Percentiles rank a stretch among this genome's conserved stretches.
Evolutionary conservation across 108 stramenopile genomes (phyloP).

Genomic region (Thalassiosira profunda): DNA sequence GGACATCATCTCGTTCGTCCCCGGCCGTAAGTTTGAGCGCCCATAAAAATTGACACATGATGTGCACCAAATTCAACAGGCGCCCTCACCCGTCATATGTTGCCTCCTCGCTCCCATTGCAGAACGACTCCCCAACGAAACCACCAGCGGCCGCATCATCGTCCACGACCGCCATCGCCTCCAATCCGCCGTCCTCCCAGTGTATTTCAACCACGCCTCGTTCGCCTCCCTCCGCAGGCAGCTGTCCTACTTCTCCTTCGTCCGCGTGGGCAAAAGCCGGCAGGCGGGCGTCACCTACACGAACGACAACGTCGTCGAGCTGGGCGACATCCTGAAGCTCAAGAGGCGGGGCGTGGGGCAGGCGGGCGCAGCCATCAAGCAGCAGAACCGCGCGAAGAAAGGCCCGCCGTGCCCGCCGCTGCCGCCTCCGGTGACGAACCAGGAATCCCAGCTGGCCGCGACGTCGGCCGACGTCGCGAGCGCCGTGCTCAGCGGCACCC

Average conservation of each 20-base stretch:
- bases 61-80: conserved; percentile 16
- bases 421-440: neutral
- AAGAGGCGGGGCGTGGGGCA: conserved; percentile 49
- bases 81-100: too few species aligned
- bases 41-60: neutral
- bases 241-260: conserved; percentile 86
- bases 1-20: conserved; percentile 70
- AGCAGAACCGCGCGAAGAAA: neutral
- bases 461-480: conserved; percentile 15
- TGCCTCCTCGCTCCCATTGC: too few species aligned
- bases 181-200: conserved; percentile 73
- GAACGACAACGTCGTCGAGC: conserved; percentile 72
- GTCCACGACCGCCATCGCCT: conserved; percentile 83
- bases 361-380: conserved; percentile 4
- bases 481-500: conserved; percentile 13
- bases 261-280: conserved; percentile 75
- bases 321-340: conserved; percentile 79
- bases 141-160: conserved; percentile 63
- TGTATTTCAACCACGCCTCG: conserved; percentile 86
- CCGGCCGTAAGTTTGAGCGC: conserved; percentile 55
- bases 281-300: conserved; percentile 75
- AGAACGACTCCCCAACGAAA: conserved; percentile 1
- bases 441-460: neutral
- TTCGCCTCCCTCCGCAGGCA: conserved; percentile 91
- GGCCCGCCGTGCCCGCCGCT: neutral